Percentiles rank a stretch among this genome's conserved stretches.
These are phyloP conservation scores for Barbatosphaeria neglecta DNA, from an alignment of 495 filamentous ascomycete genomes.

Conservation along the genomic window DNA sequence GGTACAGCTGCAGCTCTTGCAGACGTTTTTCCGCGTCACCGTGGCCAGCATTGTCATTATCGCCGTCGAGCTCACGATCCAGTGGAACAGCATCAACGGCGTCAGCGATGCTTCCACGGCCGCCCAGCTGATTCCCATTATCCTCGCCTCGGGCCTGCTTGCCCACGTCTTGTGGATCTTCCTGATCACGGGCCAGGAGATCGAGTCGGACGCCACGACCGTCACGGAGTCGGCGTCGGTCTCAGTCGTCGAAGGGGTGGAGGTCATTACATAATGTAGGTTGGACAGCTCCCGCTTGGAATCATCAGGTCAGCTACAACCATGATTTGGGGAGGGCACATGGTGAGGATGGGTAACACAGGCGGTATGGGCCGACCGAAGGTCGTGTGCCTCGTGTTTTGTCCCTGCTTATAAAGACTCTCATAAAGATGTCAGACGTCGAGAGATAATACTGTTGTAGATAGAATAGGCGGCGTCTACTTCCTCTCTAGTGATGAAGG, in stretches of 20 bases:
- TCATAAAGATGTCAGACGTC: too few relatives aligned
- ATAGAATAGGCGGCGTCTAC: too few relatives aligned
- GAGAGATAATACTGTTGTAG: too few relatives aligned
- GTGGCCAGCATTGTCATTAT: slow-evolving; percentile 15
- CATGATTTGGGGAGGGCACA: too few relatives aligned
- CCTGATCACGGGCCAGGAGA: not conserved
- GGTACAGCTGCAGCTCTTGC: slow-evolving; percentile 6
- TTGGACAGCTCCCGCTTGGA: too few relatives aligned
- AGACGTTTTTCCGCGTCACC: slow-evolving; percentile 14
- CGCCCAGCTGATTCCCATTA: slow-evolving; percentile 25
- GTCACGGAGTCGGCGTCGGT: too few relatives aligned
- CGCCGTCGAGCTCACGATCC: slow-evolving; percentile 27
- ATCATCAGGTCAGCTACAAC: too few relatives aligned
- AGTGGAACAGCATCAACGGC: slow-evolving; percentile 23
- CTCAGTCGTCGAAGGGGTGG: not conserved
- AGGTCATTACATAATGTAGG: not conserved
- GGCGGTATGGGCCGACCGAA: too few relatives aligned
- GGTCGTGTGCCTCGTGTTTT: too few relatives aligned
- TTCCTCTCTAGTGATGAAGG: too few relatives aligned
- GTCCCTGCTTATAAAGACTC: too few relatives aligned
- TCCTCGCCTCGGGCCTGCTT: slow-evolving; percentile 8
- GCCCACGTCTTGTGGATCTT: not conserved
- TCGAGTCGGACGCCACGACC: not conserved
- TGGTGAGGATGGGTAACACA: too few relatives aligned
- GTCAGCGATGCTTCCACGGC: slow-evolving; percentile 13